These are phyloP conservation scores for Epichloe amarillans DNA, from an alignment of 2,329 filamentous ascomycete species.

Conservation along the genomic window DNA sequence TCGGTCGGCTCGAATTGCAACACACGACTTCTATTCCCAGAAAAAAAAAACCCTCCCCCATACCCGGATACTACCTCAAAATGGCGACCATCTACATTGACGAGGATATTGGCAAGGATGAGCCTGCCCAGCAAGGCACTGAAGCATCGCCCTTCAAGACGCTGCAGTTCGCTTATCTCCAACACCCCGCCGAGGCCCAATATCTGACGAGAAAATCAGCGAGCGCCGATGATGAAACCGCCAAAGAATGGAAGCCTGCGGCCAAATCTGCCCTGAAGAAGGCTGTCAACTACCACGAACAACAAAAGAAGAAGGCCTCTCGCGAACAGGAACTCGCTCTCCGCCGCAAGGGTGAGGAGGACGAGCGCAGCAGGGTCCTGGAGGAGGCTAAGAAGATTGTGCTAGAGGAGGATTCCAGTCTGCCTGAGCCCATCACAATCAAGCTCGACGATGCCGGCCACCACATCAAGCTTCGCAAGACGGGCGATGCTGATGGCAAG, in stretches of 20 bases:
- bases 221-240: slow-evolving; percentile 26
- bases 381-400: slow-evolving; percentile 69
- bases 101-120: slow-evolving; percentile 64
- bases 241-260: slow-evolving; percentile 19
- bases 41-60: background rate
- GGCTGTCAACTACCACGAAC: slow-evolving; percentile 10
- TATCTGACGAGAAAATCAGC: slow-evolving; percentile 36
- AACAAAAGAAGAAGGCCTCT: slow-evolving; percentile 12
- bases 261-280: slow-evolving; percentile 12
- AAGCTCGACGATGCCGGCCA: slow-evolving; percentile 26
- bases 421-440: slow-evolving; percentile 68
- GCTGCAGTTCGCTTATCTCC: slow-evolving; percentile 61
- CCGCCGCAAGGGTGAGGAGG: slow-evolving; percentile 11
- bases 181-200: slow-evolving; percentile 17
- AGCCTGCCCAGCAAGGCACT: slow-evolving; percentile 51
- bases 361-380: slow-evolving; percentile 25
- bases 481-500: slow-evolving; percentile 32
- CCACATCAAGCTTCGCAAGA: slow-evolving; percentile 18
- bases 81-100: slow-evolving; percentile 42
- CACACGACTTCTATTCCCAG: background rate
- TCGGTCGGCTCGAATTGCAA: background rate
- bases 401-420: slow-evolving; percentile 52
- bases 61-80: slow-evolving; percentile 2
- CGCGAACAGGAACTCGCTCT: slow-evolving; percentile 10
- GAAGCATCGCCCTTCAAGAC: slow-evolving; percentile 70